These are phyloP conservation scores for Trichosporon sp. DNA, from an alignment of 1,284 basidiomycete species.

Conservation along the genomic window DNA sequence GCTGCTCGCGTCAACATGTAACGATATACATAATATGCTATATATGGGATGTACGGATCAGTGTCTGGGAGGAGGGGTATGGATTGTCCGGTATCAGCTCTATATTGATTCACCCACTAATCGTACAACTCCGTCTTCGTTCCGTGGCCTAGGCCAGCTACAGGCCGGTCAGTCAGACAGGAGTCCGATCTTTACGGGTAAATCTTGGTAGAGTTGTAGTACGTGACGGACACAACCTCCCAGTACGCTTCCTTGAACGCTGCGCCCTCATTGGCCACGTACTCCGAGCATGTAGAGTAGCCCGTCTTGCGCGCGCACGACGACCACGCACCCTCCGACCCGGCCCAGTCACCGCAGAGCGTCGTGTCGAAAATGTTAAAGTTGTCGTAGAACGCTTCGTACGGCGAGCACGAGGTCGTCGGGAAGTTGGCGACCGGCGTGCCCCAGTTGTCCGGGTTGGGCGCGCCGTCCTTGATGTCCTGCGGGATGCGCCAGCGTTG, in stretches of 20 bases:
- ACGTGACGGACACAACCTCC: slow-evolving; percentile 47
- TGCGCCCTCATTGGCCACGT: slow-evolving; percentile 63
- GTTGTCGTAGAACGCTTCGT: slow-evolving; percentile 74
- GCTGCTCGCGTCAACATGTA: too few species aligned
- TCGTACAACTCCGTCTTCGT: slow-evolving; percentile 1
- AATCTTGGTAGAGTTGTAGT: slow-evolving; percentile 14
- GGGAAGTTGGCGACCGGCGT: slow-evolving; percentile 68
- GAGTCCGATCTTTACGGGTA: background rate
- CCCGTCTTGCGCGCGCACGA: slow-evolving; percentile 79
- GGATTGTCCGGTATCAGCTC: background rate
- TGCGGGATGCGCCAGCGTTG: slow-evolving; percentile 62
- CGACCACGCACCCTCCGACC: slow-evolving; percentile 60
- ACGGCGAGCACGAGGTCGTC: slow-evolving; percentile 63
- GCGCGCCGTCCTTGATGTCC: slow-evolving; percentile 63
- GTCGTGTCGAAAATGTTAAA: slow-evolving; percentile 45
- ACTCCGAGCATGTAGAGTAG: slow-evolving; percentile 67
- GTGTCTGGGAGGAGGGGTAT: background rate
- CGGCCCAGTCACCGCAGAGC: slow-evolving; percentile 78
- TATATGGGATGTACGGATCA: too few species aligned
- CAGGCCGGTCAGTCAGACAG: slow-evolving; percentile 1
- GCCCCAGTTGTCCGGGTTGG: slow-evolving; percentile 68
- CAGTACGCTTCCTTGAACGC: slow-evolving; percentile 72
- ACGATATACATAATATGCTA: too few species aligned
- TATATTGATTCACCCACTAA: background rate
- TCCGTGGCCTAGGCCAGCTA: background rate